Evolutionary conservation across 805 yeast species (phyloP).

Genomic region (Scheffersomyces lignosus): DNA sequence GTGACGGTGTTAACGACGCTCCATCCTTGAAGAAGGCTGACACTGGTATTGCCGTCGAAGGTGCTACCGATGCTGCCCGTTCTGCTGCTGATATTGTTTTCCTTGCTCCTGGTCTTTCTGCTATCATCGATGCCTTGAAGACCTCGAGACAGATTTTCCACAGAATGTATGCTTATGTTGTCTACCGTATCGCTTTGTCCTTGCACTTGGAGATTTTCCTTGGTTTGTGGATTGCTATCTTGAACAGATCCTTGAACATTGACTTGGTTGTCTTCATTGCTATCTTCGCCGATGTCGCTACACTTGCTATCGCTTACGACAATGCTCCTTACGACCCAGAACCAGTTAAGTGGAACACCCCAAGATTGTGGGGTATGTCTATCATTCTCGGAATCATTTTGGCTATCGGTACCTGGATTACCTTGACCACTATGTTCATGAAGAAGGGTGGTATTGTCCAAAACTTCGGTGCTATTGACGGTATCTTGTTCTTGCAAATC

Average conservation of each 20-base stretch:
- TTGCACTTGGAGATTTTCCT: slow-evolving; percentile 92
- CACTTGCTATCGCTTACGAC: slow-evolving; percentile 95
- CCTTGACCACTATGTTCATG: slow-evolving; percentile 90
- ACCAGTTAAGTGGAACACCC: slow-evolving; percentile 96
- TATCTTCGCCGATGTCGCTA: slow-evolving; percentile 95
- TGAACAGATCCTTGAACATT: slow-evolving; percentile 82
- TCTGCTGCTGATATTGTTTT: slow-evolving; percentile 96
- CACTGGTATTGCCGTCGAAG: slow-evolving; percentile 96
- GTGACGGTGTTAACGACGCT: slow-evolving; percentile 99
- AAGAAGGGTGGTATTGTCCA: slow-evolving; percentile 92
- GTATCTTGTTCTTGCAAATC: slow-evolving; percentile 91
- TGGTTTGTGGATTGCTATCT: slow-evolving; percentile 95
- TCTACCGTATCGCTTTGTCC: slow-evolving; percentile 95
- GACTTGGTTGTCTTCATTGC: slow-evolving; percentile 95
- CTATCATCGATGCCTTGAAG: slow-evolving; percentile 48
- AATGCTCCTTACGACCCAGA: slow-evolving; percentile 91
- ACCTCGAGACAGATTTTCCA: slow-evolving; percentile 62
- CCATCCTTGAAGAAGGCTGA: slow-evolving; percentile 91
- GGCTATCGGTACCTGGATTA: slow-evolving; percentile 93
- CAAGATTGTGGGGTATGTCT: slow-evolving; percentile 97
- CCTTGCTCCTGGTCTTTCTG: slow-evolving; percentile 36
- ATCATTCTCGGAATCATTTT: slow-evolving; percentile 79
- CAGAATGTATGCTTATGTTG: slow-evolving; percentile 98
- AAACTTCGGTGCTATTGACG: slow-evolving; percentile 89
- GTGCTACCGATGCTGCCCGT: slow-evolving; percentile 96